phyloP scores from a whole-genome alignment of 768 basidiomycete species.

The Krasilnikovozyma curviuscula region DNA sequence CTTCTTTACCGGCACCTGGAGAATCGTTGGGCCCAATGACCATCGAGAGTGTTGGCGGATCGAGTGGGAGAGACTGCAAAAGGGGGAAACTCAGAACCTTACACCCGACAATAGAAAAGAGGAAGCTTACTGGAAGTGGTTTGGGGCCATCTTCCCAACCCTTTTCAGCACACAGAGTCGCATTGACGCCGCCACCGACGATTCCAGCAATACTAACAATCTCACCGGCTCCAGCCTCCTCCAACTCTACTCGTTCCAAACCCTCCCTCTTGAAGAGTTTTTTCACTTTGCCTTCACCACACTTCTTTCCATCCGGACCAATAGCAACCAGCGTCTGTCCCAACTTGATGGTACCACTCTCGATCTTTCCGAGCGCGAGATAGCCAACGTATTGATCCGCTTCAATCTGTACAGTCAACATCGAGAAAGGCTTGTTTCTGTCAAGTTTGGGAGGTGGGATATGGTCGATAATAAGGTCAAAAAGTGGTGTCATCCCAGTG shows the following conservation, averaged over 20 bases:
- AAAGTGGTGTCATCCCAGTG: constrained; percentile 7
- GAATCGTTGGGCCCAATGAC: constrained; percentile 11
- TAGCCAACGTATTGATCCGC: constrained; percentile 7
- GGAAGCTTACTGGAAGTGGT: too few species aligned
- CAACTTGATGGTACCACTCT: constrained; percentile 4
- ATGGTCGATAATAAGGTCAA: constrained; percentile 11
- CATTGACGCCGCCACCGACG: constrained; percentile 5
- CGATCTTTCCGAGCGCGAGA: constrained; percentile 10
- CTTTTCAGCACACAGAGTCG: constrained; percentile 3
- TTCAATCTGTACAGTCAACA: constrained; percentile 13
- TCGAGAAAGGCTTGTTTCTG: constrained; percentile 7
- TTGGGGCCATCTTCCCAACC: not conserved
- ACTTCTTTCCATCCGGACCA: constrained; percentile 7
- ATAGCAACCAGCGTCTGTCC: constrained; percentile 7
- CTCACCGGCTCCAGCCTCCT: constrained; percentile 11
- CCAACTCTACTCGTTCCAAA: constrained; percentile 7
- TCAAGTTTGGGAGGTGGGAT: constrained; percentile 10
- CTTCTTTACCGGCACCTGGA: constrained; percentile 11
- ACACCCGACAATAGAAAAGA: too few species aligned
- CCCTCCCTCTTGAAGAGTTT: constrained; percentile 10
- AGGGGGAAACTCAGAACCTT: not conserved
- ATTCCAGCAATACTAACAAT: constrained; percentile 10
- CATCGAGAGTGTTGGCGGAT: constrained; percentile 13
- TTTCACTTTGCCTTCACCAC: constrained; percentile 10
- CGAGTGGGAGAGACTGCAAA: constrained; percentile 9